Conservation (phyloP, 768 basidiomycete genomes). For the Solioccasus polychromus region DNA sequence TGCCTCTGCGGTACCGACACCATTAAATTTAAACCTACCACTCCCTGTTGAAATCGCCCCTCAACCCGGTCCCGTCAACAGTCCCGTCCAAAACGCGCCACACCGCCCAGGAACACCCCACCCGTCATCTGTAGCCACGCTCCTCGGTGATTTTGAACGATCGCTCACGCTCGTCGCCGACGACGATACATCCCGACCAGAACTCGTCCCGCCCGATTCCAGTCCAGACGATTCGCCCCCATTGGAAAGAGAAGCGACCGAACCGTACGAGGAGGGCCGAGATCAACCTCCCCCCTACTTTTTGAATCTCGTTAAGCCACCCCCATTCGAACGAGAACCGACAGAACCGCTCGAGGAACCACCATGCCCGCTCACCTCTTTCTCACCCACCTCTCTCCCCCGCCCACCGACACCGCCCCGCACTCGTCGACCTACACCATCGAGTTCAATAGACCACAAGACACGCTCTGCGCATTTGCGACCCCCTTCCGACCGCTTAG, state of each 20-base stretch:
- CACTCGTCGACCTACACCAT: background rate
- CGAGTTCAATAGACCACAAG: background rate
- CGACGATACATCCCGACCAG: background rate
- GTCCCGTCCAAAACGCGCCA: background rate
- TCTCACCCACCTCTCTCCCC: background rate
- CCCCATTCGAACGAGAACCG: background rate
- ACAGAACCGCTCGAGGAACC: background rate
- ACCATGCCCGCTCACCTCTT: background rate
- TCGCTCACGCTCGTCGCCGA: constrained; percentile 1
- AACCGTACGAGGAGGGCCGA: background rate
- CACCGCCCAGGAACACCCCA: background rate
- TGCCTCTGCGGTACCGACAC: background rate
- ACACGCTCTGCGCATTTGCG: background rate
- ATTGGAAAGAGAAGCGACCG: background rate
- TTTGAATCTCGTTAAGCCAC: background rate
- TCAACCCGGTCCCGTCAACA: no score
- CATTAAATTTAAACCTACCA: no score
- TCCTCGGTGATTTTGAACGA: constrained; percentile 9
- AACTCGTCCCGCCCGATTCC: background rate
- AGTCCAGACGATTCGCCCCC: background rate
- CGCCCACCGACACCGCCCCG: constrained; percentile 10
- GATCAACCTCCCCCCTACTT: background rate
- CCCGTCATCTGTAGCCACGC: background rate
- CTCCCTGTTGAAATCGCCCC: no score
- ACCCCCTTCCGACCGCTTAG: no score